phyloP scores from a whole-genome alignment of 768 basidiomycete genomes.

The Mycena sanguinolenta region DNA sequence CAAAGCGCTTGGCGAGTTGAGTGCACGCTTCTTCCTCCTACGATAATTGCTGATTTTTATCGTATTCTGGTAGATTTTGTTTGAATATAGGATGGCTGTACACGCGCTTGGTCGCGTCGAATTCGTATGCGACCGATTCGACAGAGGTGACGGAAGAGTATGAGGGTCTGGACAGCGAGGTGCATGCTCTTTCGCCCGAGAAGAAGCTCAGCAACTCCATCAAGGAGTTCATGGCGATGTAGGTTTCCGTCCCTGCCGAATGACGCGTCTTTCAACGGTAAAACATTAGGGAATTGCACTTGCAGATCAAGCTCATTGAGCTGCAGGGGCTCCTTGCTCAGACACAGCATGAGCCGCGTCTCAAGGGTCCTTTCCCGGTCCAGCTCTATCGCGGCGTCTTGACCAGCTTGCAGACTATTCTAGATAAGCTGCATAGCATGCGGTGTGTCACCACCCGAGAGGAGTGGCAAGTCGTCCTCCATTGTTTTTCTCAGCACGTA shows the following conservation, averaged over 20 bases:
- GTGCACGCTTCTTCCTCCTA: conserved; percentile 27
- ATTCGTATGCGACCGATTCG: conserved; percentile 76
- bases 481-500: conserved; percentile 24
- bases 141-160: conserved; percentile 42
- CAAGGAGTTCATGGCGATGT: conserved; percentile 95
- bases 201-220: conserved; percentile 72
- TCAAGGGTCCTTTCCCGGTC: conserved; percentile 96
- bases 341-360: conserved; percentile 91
- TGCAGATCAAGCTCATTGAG: conserved; percentile 92
- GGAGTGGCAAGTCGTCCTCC: conserved; percentile 76
- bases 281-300: conserved; percentile 87
- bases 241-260: conserved; percentile 39
- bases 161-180: conserved; percentile 42
- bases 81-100: conserved; percentile 96
- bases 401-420: conserved; percentile 85
- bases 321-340: conserved; percentile 89
- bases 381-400: conserved; percentile 86
- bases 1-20: conserved; percentile 87
- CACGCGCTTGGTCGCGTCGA: conserved; percentile 89
- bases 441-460: conserved; percentile 96
- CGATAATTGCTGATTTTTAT: background rate
- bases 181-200: conserved; percentile 49
- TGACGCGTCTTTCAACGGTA: background rate
- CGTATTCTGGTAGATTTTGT: conserved; percentile 73
- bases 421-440: conserved; percentile 95